Percentiles rank a stretch among this genome's conserved stretches.
These are phyloP conservation scores for Malassezia japonica DNA, from an alignment of 1,284 basidiomycete species.

Conservation along the genomic window DNA sequence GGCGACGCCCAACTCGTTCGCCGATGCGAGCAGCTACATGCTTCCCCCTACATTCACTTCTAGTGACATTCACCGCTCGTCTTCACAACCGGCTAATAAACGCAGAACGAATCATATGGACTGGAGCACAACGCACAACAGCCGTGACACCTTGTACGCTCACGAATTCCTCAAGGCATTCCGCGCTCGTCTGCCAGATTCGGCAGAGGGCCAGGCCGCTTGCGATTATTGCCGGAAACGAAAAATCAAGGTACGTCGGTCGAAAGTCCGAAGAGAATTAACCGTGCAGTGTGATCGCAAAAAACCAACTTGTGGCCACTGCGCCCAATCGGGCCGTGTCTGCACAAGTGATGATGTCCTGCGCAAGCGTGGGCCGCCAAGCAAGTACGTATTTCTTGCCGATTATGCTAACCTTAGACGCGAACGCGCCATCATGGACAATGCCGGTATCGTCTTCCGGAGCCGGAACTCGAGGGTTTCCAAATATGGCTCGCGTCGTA, in stretches of 20 bases:
- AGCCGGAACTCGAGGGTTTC: not conserved
- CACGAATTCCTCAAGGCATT: slow-evolving; percentile 19
- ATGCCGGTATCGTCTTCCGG: slow-evolving; percentile 12
- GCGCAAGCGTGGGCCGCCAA: slow-evolving; percentile 15
- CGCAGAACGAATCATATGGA: slow-evolving; percentile 1
- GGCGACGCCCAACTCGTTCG: not conserved
- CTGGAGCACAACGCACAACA: slow-evolving; percentile 7
- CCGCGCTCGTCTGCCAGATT: slow-evolving; percentile 16
- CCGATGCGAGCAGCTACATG: not conserved
- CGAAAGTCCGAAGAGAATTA: too few relatives aligned
- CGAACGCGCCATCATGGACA: slow-evolving; percentile 16
- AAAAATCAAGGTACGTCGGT: slow-evolving; percentile 15
- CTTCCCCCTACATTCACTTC: slow-evolving; percentile 3
- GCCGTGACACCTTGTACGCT: slow-evolving; percentile 16
- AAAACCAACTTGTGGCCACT: slow-evolving; percentile 18
- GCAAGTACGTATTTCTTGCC: slow-evolving; percentile 6
- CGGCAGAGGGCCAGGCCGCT: slow-evolving; percentile 15
- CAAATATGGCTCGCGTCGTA: not conserved
- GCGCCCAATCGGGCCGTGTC: slow-evolving; percentile 14
- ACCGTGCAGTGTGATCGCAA: slow-evolving; percentile 14
- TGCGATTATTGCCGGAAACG: slow-evolving; percentile 21
- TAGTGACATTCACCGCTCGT: slow-evolving; percentile 12
- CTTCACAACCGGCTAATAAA: slow-evolving; percentile 10
- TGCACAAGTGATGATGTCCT: slow-evolving; percentile 17
- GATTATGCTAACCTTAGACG: not conserved